phyloP scores from a whole-genome alignment of 495 filamentous ascomycete species.

The Podospora didyma region DNA sequence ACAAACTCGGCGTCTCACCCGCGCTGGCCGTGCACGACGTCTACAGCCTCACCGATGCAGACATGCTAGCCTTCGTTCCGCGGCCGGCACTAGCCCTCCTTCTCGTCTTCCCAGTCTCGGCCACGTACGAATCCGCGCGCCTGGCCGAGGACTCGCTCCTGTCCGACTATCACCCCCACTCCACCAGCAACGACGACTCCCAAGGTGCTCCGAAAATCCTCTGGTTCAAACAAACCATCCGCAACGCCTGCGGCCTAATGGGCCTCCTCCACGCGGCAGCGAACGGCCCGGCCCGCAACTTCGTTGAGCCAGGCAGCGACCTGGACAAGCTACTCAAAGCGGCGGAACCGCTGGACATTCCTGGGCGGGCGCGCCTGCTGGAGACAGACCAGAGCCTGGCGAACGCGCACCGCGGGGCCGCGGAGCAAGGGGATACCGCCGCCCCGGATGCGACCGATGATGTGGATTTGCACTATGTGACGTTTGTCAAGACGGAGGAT shows the following conservation, averaged over 20 bases:
- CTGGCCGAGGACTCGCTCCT: conserved; percentile 58
- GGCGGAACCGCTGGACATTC: conserved; percentile 49
- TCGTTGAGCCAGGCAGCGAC: conserved; percentile 39
- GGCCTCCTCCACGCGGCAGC: conserved; percentile 69
- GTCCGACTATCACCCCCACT: no score
- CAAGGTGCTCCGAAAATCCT: no score
- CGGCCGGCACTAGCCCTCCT: conserved; percentile 79
- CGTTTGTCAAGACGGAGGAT: conserved; percentile 69
- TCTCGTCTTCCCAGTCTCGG: conserved; percentile 78
- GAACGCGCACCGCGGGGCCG: conserved; percentile 66
- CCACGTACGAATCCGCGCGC: conserved; percentile 63
- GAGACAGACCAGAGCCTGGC: conserved; percentile 70
- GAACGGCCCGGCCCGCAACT: conserved; percentile 48
- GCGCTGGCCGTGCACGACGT: conserved; percentile 74
- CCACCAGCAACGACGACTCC: no score
- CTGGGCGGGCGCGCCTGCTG: conserved; percentile 63
- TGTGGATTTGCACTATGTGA: conserved; percentile 79
- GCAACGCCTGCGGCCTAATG: conserved; percentile 77
- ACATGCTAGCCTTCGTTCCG: conserved; percentile 74
- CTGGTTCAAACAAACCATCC: conserved; percentile 86
- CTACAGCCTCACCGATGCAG: conserved; percentile 74
- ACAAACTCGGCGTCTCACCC: conserved; percentile 66
- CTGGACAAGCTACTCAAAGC: conserved; percentile 39
- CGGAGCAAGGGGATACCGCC: conserved; percentile 64
- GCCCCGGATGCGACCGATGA: conserved; percentile 65